Conservation (phyloP, 2,329 filamentous ascomycete genomes). For the Ceratocystis lukuohia region DNA sequence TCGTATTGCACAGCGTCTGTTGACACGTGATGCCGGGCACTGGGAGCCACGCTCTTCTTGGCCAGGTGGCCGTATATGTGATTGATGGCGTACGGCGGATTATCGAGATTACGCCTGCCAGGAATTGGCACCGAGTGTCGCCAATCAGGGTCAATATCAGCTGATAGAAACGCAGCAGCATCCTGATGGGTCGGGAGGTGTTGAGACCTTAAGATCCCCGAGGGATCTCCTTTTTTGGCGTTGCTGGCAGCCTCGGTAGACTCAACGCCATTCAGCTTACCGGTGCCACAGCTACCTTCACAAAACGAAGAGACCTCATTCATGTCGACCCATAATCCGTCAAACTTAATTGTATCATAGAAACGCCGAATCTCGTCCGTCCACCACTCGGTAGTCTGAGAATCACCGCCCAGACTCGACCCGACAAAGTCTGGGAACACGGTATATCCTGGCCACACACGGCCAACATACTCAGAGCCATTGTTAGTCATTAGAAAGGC, state of each 20-base stretch:
- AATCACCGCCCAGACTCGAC: constrained; percentile 41
- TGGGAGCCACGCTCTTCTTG: constrained; percentile 46
- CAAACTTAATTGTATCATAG: constrained; percentile 38
- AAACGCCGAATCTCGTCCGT: constrained; percentile 45
- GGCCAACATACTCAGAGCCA: constrained; percentile 42
- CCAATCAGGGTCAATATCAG: constrained; percentile 15
- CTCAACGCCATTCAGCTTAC: constrained; percentile 43
- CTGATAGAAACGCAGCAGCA: constrained; percentile 9
- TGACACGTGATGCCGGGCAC: constrained; percentile 47
- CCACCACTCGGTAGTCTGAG: constrained; percentile 57
- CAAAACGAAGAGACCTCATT: constrained; percentile 52
- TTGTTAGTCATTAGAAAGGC: constrained; percentile 41
- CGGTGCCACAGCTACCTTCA: constrained; percentile 56
- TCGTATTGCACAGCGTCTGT: constrained; percentile 68
- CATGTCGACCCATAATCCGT: constrained; percentile 47
- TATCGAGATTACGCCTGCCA: constrained; percentile 52
- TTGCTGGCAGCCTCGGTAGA: constrained; percentile 23
- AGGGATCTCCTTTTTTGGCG: background rate
- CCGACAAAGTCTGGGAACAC: constrained; percentile 61
- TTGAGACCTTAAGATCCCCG: too few species aligned
- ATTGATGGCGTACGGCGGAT: constrained; percentile 65
- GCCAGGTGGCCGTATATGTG: constrained; percentile 46
- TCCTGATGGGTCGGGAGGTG: background rate
- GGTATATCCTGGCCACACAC: constrained; percentile 62
- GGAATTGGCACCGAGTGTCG: constrained; percentile 42